Percentiles rank a stretch among this genome's conserved stretches.
Conservation (phyloP, 2,329 filamentous ascomycete species). For the Zymoseptoria passerinii region DNA sequence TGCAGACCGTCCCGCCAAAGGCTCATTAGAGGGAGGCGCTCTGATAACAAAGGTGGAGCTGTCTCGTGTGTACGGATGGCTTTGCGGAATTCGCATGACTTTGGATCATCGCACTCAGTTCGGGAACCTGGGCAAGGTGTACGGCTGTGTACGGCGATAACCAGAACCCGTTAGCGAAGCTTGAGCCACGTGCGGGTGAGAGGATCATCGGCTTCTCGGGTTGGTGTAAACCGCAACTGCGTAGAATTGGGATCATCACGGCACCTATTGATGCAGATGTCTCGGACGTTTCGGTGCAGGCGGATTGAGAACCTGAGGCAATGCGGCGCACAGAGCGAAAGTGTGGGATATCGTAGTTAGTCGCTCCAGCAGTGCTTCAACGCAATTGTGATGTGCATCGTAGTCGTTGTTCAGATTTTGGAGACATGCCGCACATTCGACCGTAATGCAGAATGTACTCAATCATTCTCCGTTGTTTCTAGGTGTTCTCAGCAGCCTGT, state of each 20-base stretch:
- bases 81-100: slow-evolving; percentile 28
- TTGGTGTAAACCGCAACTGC: slow-evolving; percentile 20
- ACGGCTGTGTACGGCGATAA: slow-evolving; percentile 7
- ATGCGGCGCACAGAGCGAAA: neutral
- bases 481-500: too few species aligned
- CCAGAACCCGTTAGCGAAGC: slow-evolving; percentile 10
- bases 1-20: slow-evolving; percentile 26
- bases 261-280: slow-evolving; percentile 33
- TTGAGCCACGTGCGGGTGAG: slow-evolving; percentile 30
- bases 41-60: slow-evolving; percentile 30
- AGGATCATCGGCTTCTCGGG: slow-evolving; percentile 43
- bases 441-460: too few species aligned
- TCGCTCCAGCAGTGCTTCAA: neutral
- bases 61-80: slow-evolving; percentile 9
- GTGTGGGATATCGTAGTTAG: neutral
- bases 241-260: slow-evolving; percentile 44
- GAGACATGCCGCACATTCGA: too few species aligned
- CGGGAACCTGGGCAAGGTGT: slow-evolving; percentile 22
- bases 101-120: slow-evolving; percentile 25
- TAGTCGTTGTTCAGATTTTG: too few species aligned
- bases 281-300: slow-evolving; percentile 26
- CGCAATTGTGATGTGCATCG: too few species aligned
- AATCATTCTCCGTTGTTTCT: too few species aligned
- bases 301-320: neutral
- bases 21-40: slow-evolving; percentile 23